Conservation (phyloP, 352 stramenopile genomes). For the Phytopythium mirpurense region DNA sequence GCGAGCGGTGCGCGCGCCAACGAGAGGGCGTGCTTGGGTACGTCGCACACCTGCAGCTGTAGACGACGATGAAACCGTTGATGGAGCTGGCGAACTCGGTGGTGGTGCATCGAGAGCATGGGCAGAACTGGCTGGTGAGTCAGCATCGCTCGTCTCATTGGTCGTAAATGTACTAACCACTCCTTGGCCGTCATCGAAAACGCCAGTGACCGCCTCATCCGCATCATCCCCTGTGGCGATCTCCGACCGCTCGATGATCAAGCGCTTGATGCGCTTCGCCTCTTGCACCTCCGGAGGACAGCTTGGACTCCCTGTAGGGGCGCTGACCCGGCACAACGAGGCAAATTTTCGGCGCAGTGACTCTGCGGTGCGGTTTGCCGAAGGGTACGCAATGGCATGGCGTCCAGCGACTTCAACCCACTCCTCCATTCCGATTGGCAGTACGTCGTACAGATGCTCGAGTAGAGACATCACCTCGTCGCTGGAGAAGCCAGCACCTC, state of each 20-base stretch:
- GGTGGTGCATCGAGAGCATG: background rate
- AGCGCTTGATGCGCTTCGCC: background rate
- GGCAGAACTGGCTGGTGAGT: too few species aligned
- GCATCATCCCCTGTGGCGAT: background rate
- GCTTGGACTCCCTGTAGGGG: background rate
- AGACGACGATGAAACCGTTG: background rate
- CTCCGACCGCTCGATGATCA: background rate
- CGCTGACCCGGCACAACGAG: background rate
- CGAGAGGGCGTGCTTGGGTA: background rate
- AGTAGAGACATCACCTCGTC: background rate
- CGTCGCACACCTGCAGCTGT: background rate
- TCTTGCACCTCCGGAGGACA: background rate
- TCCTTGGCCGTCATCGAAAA: background rate
- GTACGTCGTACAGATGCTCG: background rate
- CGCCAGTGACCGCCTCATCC: background rate
- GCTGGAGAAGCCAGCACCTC: background rate
- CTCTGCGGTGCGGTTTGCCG: background rate
- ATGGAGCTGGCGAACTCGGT: background rate
- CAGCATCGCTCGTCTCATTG: constrained; percentile 1
- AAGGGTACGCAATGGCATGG: background rate
- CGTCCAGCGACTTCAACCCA: background rate
- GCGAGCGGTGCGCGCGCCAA: background rate
- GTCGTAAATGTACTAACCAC: background rate
- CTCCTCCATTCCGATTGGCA: constrained; percentile 1
- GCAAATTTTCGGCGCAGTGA: background rate